Percentiles rank a stretch among this genome's conserved stretches.
These are phyloP conservation scores for Venturia asperata DNA, from an alignment of 2,329 filamentous ascomycete genomes.

Conservation along the genomic window DNA sequence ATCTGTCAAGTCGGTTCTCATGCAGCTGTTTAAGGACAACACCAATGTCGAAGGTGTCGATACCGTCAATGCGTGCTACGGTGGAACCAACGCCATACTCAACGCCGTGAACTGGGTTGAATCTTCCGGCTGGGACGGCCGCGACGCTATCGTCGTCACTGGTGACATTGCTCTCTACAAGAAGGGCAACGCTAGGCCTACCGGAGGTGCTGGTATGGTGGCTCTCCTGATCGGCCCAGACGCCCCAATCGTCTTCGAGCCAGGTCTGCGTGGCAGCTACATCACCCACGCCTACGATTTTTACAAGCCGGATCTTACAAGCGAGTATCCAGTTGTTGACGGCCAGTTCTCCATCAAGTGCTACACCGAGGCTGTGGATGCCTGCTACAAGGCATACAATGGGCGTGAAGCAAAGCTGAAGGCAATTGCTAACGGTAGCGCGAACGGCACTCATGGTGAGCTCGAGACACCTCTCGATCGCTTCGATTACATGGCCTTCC, in stretches of 20 bases:
- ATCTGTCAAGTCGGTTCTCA: conserved; percentile 48
- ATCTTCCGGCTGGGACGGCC: conserved; percentile 47
- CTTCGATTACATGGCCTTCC: conserved; percentile 51
- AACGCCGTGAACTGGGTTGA: conserved; percentile 49
- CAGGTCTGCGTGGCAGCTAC: conserved; percentile 45
- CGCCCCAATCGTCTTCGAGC: conserved; percentile 44
- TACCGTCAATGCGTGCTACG: conserved; percentile 49
- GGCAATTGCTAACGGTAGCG: conserved; percentile 26
- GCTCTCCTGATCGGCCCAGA: conserved; percentile 48
- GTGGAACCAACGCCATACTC: conserved; percentile 49
- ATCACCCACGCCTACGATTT: conserved; percentile 48
- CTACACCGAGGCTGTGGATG: conserved; percentile 47
- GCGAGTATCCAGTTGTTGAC: conserved; percentile 48
- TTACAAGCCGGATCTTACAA: conserved; percentile 49
- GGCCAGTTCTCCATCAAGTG: conserved; percentile 47
- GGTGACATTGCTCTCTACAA: conserved; percentile 50
- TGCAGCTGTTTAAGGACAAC: conserved; percentile 48
- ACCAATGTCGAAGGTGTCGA: conserved; percentile 48
- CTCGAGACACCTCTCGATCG: conserved; percentile 43
- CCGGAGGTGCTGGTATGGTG: conserved; percentile 47
- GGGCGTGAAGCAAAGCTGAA: conserved; percentile 42
- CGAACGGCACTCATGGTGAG: conserved; percentile 25
- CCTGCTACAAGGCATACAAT: conserved; percentile 49
- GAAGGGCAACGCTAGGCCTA: conserved; percentile 47
- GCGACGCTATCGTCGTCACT: conserved; percentile 46